Evolutionary conservation across 371 early-diverging fungal genomes (phyloP).

Genomic region (Syncephalastrum sp.): DNA sequence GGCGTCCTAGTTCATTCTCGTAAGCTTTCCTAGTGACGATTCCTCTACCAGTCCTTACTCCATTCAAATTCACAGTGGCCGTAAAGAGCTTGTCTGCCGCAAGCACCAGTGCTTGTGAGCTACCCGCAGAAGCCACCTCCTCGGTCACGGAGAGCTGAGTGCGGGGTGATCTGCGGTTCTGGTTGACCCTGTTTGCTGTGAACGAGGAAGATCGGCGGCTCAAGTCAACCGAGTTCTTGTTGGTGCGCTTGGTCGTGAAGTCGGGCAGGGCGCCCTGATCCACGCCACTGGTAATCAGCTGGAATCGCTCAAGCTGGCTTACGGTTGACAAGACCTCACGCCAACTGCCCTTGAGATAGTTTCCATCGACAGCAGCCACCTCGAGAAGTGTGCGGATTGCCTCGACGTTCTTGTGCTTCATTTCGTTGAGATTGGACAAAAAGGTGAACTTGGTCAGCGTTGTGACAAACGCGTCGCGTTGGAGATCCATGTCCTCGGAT

Average conservation of each 20-base stretch:
- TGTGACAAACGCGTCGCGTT: constrained; percentile 87
- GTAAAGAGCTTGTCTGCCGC: constrained; percentile 85
- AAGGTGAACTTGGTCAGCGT: constrained; percentile 87
- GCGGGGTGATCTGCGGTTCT: constrained; percentile 19
- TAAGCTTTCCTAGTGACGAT: neutral
- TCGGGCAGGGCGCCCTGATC: constrained; percentile 40
- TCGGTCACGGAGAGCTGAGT: constrained; percentile 43
- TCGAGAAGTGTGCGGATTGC: constrained; percentile 84
- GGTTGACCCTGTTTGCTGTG: constrained; percentile 11
- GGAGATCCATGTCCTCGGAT: constrained; percentile 76
- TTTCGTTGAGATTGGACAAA: constrained; percentile 76
- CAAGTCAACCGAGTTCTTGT: constrained; percentile 27
- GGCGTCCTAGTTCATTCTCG: constrained; percentile 37
- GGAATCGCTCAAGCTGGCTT: constrained; percentile 81
- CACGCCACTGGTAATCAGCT: constrained; percentile 56
- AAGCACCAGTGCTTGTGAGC: constrained; percentile 70
- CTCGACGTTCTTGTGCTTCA: constrained; percentile 86
- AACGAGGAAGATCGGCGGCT: constrained; percentile 36
- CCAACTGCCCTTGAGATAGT: constrained; percentile 85
- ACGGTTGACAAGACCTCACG: constrained; percentile 86
- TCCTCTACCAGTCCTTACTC: constrained; percentile 21
- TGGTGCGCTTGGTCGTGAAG: constrained; percentile 23
- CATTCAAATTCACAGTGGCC: constrained; percentile 51
- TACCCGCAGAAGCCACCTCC: constrained; percentile 51
- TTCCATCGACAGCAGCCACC: constrained; percentile 81